Conservation (phyloP, 495 filamentous ascomycete species). For the Rhizodiscina lignyota region DNA sequence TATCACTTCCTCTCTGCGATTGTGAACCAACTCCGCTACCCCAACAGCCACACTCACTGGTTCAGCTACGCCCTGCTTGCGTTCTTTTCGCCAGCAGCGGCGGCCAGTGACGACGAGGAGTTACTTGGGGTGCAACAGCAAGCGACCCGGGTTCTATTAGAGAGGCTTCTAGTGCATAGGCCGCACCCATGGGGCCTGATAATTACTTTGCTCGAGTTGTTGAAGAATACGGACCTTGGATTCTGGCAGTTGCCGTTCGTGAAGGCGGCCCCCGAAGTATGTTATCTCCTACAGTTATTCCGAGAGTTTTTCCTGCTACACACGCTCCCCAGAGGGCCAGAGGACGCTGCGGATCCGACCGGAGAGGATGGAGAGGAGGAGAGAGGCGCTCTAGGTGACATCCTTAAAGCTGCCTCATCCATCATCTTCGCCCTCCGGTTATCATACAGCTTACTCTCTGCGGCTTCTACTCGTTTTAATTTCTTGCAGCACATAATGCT, state of each 20-base stretch:
- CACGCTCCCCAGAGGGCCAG: too few species aligned
- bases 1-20: slow-evolving; percentile 77
- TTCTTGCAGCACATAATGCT: too few species aligned
- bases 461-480: too few species aligned
- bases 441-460: too few species aligned
- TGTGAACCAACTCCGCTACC: slow-evolving; percentile 79
- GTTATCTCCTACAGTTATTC: too few species aligned
- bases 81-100: slow-evolving; percentile 35
- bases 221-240: slow-evolving; percentile 73
- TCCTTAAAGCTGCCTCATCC: too few species aligned
- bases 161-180: slow-evolving; percentile 74
- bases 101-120: slow-evolving; percentile 48
- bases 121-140: slow-evolving; percentile 74
- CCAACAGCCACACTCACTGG: slow-evolving; percentile 80
- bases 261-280: slow-evolving; percentile 71
- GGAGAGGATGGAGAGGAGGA: too few species aligned
- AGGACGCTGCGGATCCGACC: too few species aligned
- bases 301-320: too few species aligned
- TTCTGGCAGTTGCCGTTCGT: slow-evolving; percentile 92
- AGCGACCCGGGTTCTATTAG: slow-evolving; percentile 71
- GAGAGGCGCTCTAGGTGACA: too few species aligned
- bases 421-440: too few species aligned
- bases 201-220: slow-evolving; percentile 73
- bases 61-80: slow-evolving; percentile 79
- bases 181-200: slow-evolving; percentile 95